phyloP scores from a whole-genome alignment of 305 asterid genomes.

The Solanum hybrid region DNA sequence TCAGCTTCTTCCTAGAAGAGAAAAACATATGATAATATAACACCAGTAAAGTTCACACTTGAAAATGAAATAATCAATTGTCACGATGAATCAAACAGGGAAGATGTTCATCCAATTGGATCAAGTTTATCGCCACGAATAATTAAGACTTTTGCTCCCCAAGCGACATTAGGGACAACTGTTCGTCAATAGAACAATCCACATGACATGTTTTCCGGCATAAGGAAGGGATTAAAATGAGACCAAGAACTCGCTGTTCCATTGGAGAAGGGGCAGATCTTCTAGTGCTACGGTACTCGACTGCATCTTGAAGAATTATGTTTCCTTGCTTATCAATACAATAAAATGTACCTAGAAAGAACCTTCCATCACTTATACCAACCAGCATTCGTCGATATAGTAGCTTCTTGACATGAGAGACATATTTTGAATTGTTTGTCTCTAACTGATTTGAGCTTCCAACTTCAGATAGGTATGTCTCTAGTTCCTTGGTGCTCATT shows the following conservation, averaged over 20 bases:
- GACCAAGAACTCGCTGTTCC: conserved; percentile 84
- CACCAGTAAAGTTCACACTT: not conserved
- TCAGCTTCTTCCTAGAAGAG: not conserved
- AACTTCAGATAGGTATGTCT: not conserved
- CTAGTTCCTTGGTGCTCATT: not conserved
- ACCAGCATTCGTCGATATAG: conserved; percentile 51
- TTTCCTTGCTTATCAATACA: conserved; percentile 92
- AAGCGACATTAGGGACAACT: conserved; percentile 50
- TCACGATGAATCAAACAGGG: not conserved
- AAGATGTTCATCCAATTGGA: not conserved
- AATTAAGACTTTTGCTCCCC: not conserved
- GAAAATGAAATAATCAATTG: not conserved
- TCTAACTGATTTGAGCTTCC: conserved; percentile 26
- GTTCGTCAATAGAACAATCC: conserved; percentile 72
- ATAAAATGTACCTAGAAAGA: conserved; percentile 67
- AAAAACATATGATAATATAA: not conserved
- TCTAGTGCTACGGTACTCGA: conserved; percentile 79
- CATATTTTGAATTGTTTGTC: conserved; percentile 23
- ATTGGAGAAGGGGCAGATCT: conserved; percentile 62
- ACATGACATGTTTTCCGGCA: conserved; percentile 73
- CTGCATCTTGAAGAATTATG: conserved; percentile 85
- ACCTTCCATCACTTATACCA: conserved; percentile 76
- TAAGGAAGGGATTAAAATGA: conserved; percentile 73
- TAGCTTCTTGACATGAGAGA: conserved; percentile 48
- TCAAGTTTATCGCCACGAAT: not conserved